Evolutionary conservation across 495 filamentous ascomycete species (phyloP).

Genomic region (Aspergillus sclerotiicarbonarius): DNA sequence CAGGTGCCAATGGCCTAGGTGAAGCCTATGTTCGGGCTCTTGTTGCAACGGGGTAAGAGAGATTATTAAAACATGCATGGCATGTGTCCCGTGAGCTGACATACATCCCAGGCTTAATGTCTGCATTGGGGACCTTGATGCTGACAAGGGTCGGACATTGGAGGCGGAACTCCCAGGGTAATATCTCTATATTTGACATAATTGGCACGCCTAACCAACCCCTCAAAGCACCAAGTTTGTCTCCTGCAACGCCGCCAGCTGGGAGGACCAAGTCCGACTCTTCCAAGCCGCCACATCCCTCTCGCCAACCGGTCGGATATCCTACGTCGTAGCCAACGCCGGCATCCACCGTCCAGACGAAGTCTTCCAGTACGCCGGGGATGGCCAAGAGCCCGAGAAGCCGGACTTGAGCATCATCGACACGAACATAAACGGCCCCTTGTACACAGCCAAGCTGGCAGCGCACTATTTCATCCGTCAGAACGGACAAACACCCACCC

Average conservation of each 20-base stretch:
- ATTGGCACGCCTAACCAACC: background rate
- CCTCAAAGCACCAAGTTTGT: conserved; percentile 17
- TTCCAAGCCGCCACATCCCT: conserved; percentile 34
- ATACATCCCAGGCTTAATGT: conserved; percentile 16
- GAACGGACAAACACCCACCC: conserved; percentile 13
- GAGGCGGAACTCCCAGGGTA: conserved; percentile 18
- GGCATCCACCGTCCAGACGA: conserved; percentile 44
- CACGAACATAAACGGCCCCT: conserved; percentile 37
- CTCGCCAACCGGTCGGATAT: conserved; percentile 33
- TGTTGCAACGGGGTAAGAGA: conserved; percentile 19
- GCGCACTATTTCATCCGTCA: conserved; percentile 39
- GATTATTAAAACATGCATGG: too few relatives aligned
- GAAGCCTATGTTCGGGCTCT: conserved; percentile 26
- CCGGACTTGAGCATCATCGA: conserved; percentile 40
- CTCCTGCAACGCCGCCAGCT: conserved; percentile 19
- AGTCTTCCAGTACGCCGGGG: conserved; percentile 33
- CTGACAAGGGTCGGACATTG: conserved; percentile 8
- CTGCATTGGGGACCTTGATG: conserved; percentile 17
- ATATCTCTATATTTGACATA: too few relatives aligned
- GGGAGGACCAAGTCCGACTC: conserved; percentile 34
- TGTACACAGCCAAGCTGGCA: conserved; percentile 46
- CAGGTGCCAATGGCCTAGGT: conserved; percentile 24
- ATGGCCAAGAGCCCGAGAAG: conserved; percentile 27
- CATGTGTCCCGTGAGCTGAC: too few relatives aligned
- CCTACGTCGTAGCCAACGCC: conserved; percentile 46